phyloP scores from a whole-genome alignment of 1,139 yeast genomes.

The Blastobotrys arbuscula region DNA sequence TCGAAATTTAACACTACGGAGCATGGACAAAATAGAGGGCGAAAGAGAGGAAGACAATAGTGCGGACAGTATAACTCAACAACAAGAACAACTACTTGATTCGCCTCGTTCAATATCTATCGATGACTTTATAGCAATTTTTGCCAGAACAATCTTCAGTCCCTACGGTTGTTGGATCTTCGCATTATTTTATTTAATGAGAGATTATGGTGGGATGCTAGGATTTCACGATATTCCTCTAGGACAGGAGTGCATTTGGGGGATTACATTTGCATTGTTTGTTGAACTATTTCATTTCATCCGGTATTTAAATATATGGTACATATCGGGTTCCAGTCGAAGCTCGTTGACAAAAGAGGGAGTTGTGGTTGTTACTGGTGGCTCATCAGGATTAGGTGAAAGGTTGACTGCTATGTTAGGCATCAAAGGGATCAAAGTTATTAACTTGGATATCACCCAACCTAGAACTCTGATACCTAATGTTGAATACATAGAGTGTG shows the following conservation, averaged over 20 bases:
- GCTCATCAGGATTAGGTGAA: constrained; percentile 55
- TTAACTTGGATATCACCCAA: constrained; percentile 46
- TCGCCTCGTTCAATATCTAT: constrained; percentile 5
- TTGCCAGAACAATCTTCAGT: constrained; percentile 20
- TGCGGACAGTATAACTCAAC: background rate
- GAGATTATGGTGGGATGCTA: constrained; percentile 6
- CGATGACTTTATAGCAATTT: constrained; percentile 18
- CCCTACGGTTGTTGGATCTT: constrained; percentile 23
- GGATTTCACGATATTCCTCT: constrained; percentile 1
- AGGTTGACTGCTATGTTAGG: constrained; percentile 40
- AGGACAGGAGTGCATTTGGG: background rate
- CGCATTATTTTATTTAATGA: constrained; percentile 13
- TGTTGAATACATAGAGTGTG: constrained; percentile 42
- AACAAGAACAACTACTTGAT: constrained; percentile 3
- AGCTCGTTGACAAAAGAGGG: constrained; percentile 14
- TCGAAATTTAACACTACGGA: too few species aligned
- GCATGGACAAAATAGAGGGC: too few species aligned
- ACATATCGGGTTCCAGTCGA: constrained; percentile 20
- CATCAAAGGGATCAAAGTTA: constrained; percentile 34
- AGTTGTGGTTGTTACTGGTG: constrained; percentile 56
- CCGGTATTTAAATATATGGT: constrained; percentile 15
- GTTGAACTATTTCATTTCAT: constrained; percentile 16
- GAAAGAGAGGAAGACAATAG: too few species aligned
- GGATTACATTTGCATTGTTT: constrained; percentile 1
- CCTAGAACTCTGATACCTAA: constrained; percentile 31